Percentiles rank a stretch among this genome's conserved stretches.
Conservation (phyloP, 371 early-diverging fungal species). For the Apophysomyces elegans region DNA sequence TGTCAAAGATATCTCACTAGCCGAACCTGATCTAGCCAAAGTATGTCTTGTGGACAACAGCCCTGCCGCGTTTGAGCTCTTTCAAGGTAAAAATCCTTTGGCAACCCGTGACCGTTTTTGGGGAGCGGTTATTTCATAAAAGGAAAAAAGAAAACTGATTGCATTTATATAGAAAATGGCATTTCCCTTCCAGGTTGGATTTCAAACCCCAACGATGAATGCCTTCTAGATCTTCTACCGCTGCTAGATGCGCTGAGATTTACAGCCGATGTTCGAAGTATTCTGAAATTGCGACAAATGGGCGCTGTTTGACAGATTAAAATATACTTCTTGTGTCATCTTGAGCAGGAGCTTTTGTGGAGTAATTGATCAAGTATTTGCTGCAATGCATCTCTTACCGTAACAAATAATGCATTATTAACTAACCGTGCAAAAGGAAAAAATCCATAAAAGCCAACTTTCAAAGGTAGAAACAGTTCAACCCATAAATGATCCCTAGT, state of each 20-base stretch:
- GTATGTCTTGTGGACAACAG: slow-evolving; percentile 94
- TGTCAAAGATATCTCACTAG: slow-evolving; percentile 84
- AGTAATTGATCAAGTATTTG: slow-evolving; percentile 6
- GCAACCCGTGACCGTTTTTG: slow-evolving; percentile 9
- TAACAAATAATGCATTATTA: not conserved
- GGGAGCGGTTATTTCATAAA: not conserved
- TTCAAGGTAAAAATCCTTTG: slow-evolving; percentile 65
- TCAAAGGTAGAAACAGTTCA: too few relatives aligned
- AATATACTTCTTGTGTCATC: not conserved
- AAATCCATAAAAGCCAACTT: too few relatives aligned
- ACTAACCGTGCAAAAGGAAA: too few relatives aligned
- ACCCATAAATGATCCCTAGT: too few relatives aligned
- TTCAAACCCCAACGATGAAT: slow-evolving; percentile 79
- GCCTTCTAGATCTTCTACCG: slow-evolving; percentile 82
- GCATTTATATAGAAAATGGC: slow-evolving; percentile 70
- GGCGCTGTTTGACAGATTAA: not conserved
- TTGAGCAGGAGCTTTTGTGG: not conserved
- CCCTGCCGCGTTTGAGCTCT: slow-evolving; percentile 81
- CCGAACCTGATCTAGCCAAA: slow-evolving; percentile 84
- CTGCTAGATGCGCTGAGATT: slow-evolving; percentile 87
- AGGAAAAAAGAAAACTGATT: not conserved
- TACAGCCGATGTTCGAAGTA: slow-evolving; percentile 80
- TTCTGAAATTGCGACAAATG: slow-evolving; percentile 45
- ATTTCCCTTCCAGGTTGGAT: slow-evolving; percentile 88
- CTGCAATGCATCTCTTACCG: slow-evolving; percentile 8